These are phyloP conservation scores for Candida incommunis DNA, from an alignment of 805 yeast species.

Conservation along the genomic window DNA sequence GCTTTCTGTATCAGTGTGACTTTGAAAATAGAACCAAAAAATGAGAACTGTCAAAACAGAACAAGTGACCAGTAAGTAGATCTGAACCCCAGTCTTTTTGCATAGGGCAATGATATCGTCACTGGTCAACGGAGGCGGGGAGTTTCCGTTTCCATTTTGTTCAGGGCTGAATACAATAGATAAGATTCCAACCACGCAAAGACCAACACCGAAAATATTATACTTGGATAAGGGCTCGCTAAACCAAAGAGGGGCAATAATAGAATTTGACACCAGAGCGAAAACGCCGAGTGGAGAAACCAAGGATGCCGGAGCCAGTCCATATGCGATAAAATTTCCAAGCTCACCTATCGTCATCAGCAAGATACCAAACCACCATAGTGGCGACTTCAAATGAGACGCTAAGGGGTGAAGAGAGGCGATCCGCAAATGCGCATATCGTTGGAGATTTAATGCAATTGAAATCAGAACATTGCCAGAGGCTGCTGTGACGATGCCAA, in stretches of 20 bases:
- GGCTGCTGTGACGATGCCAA: conserved; percentile 23
- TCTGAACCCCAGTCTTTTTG: not conserved
- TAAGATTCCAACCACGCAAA: conserved; percentile 30
- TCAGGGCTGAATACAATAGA: conserved; percentile 24
- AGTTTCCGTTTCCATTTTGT: not conserved
- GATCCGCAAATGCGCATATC: conserved; percentile 24
- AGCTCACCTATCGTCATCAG: conserved; percentile 31
- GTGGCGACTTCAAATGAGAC: conserved; percentile 9
- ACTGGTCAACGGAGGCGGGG: not conserved
- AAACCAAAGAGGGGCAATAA: conserved; percentile 34
- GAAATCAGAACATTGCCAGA: conserved; percentile 25
- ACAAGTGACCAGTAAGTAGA: conserved; percentile 1
- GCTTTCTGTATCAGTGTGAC: not conserved
- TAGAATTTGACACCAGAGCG: conserved; percentile 32
- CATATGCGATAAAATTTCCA: conserved; percentile 35
- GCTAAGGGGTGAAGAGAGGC: conserved; percentile 12
- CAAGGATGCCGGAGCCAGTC: conserved; percentile 32
- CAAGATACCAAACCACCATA: conserved; percentile 30
- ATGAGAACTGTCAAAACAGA: not conserved
- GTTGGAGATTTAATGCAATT: conserved; percentile 28
- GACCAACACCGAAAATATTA: conserved; percentile 26
- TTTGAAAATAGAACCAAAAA: not conserved
- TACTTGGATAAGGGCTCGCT: conserved; percentile 23
- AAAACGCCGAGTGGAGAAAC: conserved; percentile 38
- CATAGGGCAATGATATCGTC: not conserved